Evolutionary conservation across 2,329 filamentous ascomycete genomes (phyloP), one percentile per base, ranked within the genome.

Genomic region (Penicillium verrucosum): DNA sequence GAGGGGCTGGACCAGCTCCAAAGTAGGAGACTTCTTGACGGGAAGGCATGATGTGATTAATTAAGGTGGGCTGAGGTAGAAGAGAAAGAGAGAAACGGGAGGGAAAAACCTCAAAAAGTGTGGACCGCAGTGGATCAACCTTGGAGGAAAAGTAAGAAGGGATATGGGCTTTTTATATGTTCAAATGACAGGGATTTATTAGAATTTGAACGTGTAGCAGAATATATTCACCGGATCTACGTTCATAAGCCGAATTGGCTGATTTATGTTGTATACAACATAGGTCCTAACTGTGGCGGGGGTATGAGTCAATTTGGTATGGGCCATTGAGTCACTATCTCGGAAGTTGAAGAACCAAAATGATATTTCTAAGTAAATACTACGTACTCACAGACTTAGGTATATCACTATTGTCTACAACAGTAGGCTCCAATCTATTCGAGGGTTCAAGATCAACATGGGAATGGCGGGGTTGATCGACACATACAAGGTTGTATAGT

Each of bases 1-100:
- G 82, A 32, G 85, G 80, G n/a, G 93, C 92, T 47, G 93, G 93
- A 61, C 93, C 93, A 51, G 93, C 92, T 60, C 92, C 92, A 67
- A 96, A 96, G 77, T 95, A 94, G 63, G 87, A 83, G 72, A 94
- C 84, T 62, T 93, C 87, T 66, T 85, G 81, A 75, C 90, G 82
- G 62, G 84, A 79, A 68, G 88, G 87, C 89, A 93, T 73, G 53
- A 50, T 59, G 49, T 37, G 10, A 8, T 44, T 34, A 12, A 27
- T 44, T 49, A 18, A 27, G 41, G 30, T 41, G 32, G 40, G 12
- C 14, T 45, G 52, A 50, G 37, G 25, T 43, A 51, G 29, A 55
- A 44, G 45, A 54, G 29, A 52, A 52, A 21, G n/a, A 55, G 25
- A 45, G 48, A 55, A 50, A 51, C 54, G 59, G 58, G 34, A 58